phyloP scores from a whole-genome alignment of 305 asterid genomes.

The Fraxinus greggii region DNA sequence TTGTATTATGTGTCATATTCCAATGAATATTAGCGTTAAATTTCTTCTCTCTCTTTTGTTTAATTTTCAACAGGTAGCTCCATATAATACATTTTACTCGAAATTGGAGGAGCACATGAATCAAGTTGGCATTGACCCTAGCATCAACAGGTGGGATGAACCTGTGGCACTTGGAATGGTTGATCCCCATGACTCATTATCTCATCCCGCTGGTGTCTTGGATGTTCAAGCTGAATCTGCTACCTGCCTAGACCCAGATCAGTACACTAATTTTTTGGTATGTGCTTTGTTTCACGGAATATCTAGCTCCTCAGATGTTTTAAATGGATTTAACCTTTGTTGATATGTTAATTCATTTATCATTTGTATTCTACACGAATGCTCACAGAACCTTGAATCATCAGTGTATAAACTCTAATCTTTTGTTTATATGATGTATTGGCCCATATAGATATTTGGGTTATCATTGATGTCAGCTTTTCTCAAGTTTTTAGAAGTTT shows the following conservation, averaged over 20 bases:
- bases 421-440: background rate
- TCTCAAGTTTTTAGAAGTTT: constrained; percentile 10
- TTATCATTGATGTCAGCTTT: background rate
- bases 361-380: background rate
- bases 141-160: constrained; percentile 79
- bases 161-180: constrained; percentile 81
- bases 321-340: background rate
- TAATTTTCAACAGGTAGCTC: constrained; percentile 70
- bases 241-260: constrained; percentile 78
- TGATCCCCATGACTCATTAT: constrained; percentile 94
- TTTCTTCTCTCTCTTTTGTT: constrained; percentile 17
- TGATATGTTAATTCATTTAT: background rate
- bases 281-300: constrained; percentile 19
- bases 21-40: background rate
- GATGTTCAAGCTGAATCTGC: constrained; percentile 94
- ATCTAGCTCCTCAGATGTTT: background rate
- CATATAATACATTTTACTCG: constrained; percentile 78
- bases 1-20: background rate
- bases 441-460: background rate
- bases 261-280: constrained; percentile 76
- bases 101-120: constrained; percentile 82
- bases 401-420: background rate
- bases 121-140: constrained; percentile 75
- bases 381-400: background rate
- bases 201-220: constrained; percentile 95